Conservation (phyloP, 106 monocot species). For the Dendrobium chrysotoxum region DNA sequence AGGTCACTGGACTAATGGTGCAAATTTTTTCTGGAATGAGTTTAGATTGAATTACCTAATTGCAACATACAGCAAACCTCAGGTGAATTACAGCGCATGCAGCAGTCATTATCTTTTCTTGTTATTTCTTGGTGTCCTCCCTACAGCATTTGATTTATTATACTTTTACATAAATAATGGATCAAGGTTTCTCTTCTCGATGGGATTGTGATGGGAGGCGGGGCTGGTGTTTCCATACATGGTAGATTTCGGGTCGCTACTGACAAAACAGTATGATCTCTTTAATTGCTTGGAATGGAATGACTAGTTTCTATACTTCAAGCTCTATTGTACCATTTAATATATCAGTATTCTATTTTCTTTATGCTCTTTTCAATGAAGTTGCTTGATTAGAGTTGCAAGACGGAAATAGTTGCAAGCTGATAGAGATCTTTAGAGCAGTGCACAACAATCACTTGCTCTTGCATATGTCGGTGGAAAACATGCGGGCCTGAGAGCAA, state of each 20-base stretch:
- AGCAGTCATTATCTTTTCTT: neutral
- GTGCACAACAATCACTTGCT: neutral
- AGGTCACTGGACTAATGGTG: conserved; percentile 70
- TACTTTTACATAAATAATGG: neutral
- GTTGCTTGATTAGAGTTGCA: neutral
- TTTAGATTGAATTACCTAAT: conserved; percentile 77
- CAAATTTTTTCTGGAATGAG: conserved; percentile 73
- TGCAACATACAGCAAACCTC: conserved; percentile 86
- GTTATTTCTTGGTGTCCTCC: neutral
- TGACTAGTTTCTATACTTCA: neutral
- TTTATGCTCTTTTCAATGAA: neutral
- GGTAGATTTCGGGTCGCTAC: conserved; percentile 89
- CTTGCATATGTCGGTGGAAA: neutral
- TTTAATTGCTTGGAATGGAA: neutral
- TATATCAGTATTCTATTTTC: neutral
- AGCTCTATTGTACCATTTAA: neutral
- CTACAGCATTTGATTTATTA: conserved; percentile 1
- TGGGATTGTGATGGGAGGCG: conserved; percentile 95
- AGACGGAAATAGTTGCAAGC: neutral
- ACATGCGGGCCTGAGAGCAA: neutral
- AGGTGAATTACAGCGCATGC: conserved; percentile 35
- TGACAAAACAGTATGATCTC: conserved; percentile 63
- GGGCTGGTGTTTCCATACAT: conserved; percentile 93
- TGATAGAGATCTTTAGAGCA: neutral
- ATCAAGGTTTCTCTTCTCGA: conserved; percentile 87